Evolutionary conservation across 2,329 filamentous ascomycete species (phyloP).

Genomic region (Ceratocystis destructans): DNA sequence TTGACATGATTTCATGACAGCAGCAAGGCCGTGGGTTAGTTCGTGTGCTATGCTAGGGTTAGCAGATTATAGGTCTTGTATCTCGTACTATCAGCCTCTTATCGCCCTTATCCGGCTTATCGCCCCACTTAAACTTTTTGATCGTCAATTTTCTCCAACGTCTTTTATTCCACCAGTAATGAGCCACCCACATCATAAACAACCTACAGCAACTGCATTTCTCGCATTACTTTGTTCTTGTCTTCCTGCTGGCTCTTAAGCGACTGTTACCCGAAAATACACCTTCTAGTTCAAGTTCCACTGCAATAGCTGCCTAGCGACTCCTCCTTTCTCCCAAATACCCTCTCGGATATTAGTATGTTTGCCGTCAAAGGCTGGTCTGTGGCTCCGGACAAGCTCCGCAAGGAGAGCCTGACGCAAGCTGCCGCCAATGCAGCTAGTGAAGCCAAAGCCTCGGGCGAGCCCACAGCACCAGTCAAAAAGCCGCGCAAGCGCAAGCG

Average conservation of each 20-base stretch:
- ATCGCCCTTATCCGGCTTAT: slow-evolving; percentile 1
- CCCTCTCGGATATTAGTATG: slow-evolving; percentile 37
- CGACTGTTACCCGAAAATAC: no score
- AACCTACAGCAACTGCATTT: no score
- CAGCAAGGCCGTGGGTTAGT: no score
- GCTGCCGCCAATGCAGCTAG: slow-evolving; percentile 21
- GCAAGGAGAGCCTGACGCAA: slow-evolving; percentile 43
- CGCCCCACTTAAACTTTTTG: slow-evolving; percentile 12
- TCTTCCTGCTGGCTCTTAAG: no score
- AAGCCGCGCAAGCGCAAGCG: slow-evolving; percentile 50
- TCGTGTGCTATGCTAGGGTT: neutral
- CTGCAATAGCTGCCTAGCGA: no score
- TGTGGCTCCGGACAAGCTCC: slow-evolving; percentile 56
- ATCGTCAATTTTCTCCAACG: neutral
- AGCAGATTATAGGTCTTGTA: neutral
- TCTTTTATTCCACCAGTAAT: neutral
- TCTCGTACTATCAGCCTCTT: neutral
- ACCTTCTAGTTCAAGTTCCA: no score
- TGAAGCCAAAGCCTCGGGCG: slow-evolving; percentile 23
- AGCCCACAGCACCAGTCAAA: slow-evolving; percentile 23
- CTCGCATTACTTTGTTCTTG: no score
- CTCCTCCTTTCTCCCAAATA: neutral
- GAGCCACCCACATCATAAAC: neutral
- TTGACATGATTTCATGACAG: no score
- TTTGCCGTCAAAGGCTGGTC: slow-evolving; percentile 93